These are phyloP conservation scores for Hygrocybe coccinea DNA, from an alignment of 768 basidiomycete species.

Conservation along the genomic window DNA sequence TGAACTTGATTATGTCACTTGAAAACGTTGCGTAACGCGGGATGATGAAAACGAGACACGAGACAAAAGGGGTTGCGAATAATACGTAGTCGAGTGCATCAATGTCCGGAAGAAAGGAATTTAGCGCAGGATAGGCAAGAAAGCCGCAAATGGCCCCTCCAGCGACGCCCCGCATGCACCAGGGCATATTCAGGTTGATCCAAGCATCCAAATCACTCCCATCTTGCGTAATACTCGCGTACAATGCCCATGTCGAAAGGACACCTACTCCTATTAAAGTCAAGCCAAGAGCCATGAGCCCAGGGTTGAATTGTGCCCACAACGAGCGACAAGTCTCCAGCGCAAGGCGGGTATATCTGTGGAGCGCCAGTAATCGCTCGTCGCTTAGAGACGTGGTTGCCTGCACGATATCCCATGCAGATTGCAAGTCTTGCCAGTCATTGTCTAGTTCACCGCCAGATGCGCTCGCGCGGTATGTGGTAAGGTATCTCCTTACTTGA, in stretches of 20 bases:
- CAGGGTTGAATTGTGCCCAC: constrained; percentile 92
- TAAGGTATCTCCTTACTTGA: constrained; percentile 74
- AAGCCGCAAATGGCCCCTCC: constrained; percentile 38
- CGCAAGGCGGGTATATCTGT: constrained; percentile 55
- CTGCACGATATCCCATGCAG: constrained; percentile 39
- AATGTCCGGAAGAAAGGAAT: constrained; percentile 40
- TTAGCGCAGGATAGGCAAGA: constrained; percentile 28
- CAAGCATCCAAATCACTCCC: constrained; percentile 41
- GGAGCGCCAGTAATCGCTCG: constrained; percentile 35
- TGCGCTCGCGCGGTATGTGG: constrained; percentile 64
- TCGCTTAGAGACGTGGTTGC: constrained; percentile 20
- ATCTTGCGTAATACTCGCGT: constrained; percentile 41
- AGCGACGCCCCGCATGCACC: constrained; percentile 31
- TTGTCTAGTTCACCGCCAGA: constrained; percentile 71
- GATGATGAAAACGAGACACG: constrained; percentile 43
- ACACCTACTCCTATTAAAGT: constrained; percentile 52
- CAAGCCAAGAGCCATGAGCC: constrained; percentile 73
- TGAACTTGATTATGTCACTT: constrained; percentile 23
- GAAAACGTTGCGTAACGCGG: constrained; percentile 34
- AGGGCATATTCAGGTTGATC: constrained; percentile 30
- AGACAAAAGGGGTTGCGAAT: constrained; percentile 45
- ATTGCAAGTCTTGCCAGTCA: constrained; percentile 51
- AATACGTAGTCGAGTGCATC: constrained; percentile 46
- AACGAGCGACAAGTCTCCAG: constrained; percentile 72
- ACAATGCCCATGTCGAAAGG: constrained; percentile 52